Evolutionary conservation across 2,329 filamentous ascomycete genomes (phyloP).

Genomic region (Phaeosphaeriaceae sp.): DNA sequence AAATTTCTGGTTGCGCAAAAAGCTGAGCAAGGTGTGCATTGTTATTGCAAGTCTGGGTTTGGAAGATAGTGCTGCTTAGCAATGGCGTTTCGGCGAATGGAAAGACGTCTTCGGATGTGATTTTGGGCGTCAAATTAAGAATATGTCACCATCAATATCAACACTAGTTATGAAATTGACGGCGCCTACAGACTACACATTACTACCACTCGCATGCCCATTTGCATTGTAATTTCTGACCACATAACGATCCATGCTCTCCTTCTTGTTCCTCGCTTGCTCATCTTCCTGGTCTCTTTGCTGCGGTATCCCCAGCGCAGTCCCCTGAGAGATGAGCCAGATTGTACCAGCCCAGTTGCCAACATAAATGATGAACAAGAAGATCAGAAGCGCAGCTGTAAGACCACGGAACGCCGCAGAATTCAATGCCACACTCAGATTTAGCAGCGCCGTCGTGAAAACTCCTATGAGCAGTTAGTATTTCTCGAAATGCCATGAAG

Average conservation of each 20-base stretch:
- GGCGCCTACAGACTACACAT: neutral
- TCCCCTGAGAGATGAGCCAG: constrained; percentile 16
- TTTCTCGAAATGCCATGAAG: neutral
- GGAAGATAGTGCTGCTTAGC: constrained; percentile 23
- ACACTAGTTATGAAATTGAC: neutral
- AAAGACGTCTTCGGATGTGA: neutral
- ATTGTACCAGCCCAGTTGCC: constrained; percentile 22
- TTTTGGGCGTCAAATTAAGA: neutral
- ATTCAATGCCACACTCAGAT: constrained; percentile 20
- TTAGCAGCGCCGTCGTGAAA: constrained; percentile 20
- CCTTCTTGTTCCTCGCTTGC: constrained; percentile 12
- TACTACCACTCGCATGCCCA: neutral
- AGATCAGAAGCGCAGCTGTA: constrained; percentile 15
- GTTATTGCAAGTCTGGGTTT: constrained; percentile 14
- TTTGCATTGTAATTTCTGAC: neutral
- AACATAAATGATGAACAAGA: constrained; percentile 21
- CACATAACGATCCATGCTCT: constrained; percentile 3
- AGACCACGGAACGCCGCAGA: constrained; percentile 21
- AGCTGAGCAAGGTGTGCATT: neutral
- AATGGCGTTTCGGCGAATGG: constrained; percentile 20
- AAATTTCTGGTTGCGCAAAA: constrained; percentile 13
- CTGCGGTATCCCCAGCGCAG: constrained; percentile 21
- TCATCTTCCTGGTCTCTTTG: constrained; percentile 21
- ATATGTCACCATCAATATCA: neutral
- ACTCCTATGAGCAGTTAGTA: constrained; percentile 9